Evolutionary conservation across 345 rosid genomes (phyloP), one percentile per base, ranked within the genome.

Genomic region (Ceriops tagal): DNA sequence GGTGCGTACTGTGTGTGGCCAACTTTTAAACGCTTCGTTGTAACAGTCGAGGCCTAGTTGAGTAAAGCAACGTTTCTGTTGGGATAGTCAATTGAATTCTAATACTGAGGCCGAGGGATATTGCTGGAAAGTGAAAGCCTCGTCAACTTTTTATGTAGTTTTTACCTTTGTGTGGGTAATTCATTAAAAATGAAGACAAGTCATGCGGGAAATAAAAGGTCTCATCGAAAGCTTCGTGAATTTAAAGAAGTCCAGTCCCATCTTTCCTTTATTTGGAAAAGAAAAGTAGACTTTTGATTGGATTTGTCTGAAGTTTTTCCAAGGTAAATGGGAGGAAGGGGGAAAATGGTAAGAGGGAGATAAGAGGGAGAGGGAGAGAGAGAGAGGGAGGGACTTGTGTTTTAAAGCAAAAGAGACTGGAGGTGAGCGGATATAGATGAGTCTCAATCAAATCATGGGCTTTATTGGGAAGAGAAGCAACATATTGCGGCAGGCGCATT

Each of bases 181-280:
- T 43, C 49, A 43, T 43, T 16, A 68, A 65, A 51, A 13, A 18
- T 66, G n/a, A 18, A 63, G 70, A 69, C 24, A 51, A 61, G 27
- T 66, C 7, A 58, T 10, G 21, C 1, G 8, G 68, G 58, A 72
- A 75, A 61, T 68, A 64, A 75, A 67, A 43, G 67, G 70, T 70
- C 80, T 58, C 52, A 67, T 72, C 52, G 65, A 74, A 71, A 74
- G 86, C 77, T 72, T 77, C 80, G 71, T 77, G 76, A 83, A 80
- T 74, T 71, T 74, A 67, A 77, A 80, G 77, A 20, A 71, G 75
- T 73, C 74, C 43, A 61, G 71, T 75, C 82, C 69, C 61, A 59
- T 72, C 76, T 64, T 58, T 66, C 43, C 65, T 67, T 56, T 9
- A 26, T 31, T 15, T 39, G 31, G 51, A 7, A 34, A 34, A 8